phyloP scores from a whole-genome alignment of 345 rosid genomes.

The Citrus sp. region DNA sequence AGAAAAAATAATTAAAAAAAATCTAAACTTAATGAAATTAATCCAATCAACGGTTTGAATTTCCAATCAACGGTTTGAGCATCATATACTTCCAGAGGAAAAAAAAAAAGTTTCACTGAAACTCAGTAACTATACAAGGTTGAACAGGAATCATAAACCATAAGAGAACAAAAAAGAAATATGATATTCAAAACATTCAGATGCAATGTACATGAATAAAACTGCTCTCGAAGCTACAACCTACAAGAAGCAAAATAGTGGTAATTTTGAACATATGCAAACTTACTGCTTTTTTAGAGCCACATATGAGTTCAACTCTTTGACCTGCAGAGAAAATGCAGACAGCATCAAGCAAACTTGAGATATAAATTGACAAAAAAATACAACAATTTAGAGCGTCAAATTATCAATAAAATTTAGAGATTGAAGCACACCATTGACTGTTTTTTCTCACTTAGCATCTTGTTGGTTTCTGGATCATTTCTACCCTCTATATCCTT shows the following conservation, averaged over 20 bases:
- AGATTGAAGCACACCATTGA: conserved; percentile 52
- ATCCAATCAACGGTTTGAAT: background rate
- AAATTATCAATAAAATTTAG: background rate
- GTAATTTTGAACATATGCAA: background rate
- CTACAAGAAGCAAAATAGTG: background rate
- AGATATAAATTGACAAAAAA: background rate
- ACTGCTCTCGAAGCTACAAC: background rate
- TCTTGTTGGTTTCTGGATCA: conserved; percentile 57
- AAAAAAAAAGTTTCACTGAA: background rate
- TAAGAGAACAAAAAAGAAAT: background rate
- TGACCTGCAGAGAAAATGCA: conserved; percentile 49
- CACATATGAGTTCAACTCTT: conserved; percentile 77
- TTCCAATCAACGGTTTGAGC: background rate
- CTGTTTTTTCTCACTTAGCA: conserved; percentile 81
- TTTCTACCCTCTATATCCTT: conserved; percentile 64
- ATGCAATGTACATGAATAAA: background rate
- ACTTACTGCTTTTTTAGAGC: conserved; percentile 79
- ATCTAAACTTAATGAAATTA: background rate
- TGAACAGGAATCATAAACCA: background rate
- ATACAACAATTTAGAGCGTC: background rate
- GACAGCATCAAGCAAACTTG: conserved; percentile 15
- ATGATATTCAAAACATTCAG: background rate
- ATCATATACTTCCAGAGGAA: background rate
- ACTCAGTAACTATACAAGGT: background rate
- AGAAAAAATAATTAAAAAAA: too few species aligned